Evolutionary conservation across 345 rosid genomes (phyloP).

Genomic region (Bruguiera parviflora): DNA sequence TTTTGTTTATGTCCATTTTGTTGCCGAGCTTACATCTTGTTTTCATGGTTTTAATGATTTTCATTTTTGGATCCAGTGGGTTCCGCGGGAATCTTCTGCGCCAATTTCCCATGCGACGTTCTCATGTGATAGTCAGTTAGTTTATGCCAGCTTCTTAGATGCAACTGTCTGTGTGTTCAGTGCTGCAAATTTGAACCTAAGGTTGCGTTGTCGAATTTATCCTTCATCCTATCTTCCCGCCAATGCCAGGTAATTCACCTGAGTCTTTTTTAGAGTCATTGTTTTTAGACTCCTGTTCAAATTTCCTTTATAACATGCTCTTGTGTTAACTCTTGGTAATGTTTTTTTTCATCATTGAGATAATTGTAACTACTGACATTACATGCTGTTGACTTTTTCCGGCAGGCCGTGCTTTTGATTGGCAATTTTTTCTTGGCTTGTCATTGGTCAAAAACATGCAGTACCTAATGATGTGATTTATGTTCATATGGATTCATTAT

Average conservation of each 20-base stretch:
- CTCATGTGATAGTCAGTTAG: constrained; percentile 60
- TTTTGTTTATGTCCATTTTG: neutral
- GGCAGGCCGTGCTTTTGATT: too few relatives aligned
- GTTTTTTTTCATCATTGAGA: neutral
- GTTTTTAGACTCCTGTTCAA: neutral
- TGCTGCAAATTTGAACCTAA: constrained; percentile 36
- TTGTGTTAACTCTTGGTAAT: neutral
- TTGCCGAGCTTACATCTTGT: neutral
- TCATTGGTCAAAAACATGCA: too few relatives aligned
- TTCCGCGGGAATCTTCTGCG: constrained; percentile 45
- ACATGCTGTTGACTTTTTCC: neutral
- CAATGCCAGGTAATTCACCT: constrained; percentile 13
- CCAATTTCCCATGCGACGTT: constrained; percentile 53
- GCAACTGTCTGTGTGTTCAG: constrained; percentile 53
- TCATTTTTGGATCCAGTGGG: constrained; percentile 46
- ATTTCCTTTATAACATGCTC: neutral
- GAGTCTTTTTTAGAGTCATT: neutral
- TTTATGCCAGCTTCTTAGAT: constrained; percentile 51
- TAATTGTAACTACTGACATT: neutral
- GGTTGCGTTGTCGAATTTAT: constrained; percentile 25
- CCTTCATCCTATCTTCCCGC: constrained; percentile 19
- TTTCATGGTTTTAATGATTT: constrained; percentile 2
- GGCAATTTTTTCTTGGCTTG: too few relatives aligned
- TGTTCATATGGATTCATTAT: too few relatives aligned
- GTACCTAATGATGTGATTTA: too few relatives aligned